A percentile compares a stretch with the other conserved stretches of the same genome.
These are phyloP conservation scores for Neurospora sp. DNA, from an alignment of 495 filamentous ascomycete genomes.

Conservation along the genomic window DNA sequence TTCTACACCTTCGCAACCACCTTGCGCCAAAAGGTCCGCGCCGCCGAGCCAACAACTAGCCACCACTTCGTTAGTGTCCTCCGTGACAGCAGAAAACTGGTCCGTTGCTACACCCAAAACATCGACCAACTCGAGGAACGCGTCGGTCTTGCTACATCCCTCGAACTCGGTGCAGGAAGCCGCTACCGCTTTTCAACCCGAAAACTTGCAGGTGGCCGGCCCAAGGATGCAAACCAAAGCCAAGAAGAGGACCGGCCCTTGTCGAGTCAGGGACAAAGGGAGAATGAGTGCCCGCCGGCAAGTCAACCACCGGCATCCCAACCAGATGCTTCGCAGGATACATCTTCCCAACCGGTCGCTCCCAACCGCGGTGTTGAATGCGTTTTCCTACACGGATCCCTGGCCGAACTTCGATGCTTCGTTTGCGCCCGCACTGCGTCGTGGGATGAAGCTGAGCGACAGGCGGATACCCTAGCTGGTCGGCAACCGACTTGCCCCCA, in stretches of 20 bases:
- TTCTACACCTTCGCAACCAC: constrained; percentile 60
- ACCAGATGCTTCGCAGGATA: background rate
- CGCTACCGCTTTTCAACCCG: constrained; percentile 33
- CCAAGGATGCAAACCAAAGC: constrained; percentile 10
- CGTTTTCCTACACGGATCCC: constrained; percentile 56
- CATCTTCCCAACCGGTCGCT: constrained; percentile 6
- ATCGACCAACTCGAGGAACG: constrained; percentile 60
- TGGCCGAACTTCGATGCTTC: constrained; percentile 50
- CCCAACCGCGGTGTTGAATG: constrained; percentile 45
- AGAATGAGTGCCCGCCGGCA: background rate
- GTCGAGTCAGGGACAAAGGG: background rate
- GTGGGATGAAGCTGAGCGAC: constrained; percentile 47
- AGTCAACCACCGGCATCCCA: background rate
- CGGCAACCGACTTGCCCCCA: constrained; percentile 52
- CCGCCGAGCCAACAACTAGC: constrained; percentile 42
- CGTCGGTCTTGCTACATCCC: constrained; percentile 45
- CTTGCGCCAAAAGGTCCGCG: constrained; percentile 46
- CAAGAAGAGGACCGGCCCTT: background rate
- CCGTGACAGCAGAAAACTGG: constrained; percentile 49
- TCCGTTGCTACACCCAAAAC: constrained; percentile 62
- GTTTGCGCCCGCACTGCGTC: constrained; percentile 46
- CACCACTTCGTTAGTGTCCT: constrained; percentile 55
- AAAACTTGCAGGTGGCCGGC: constrained; percentile 13
- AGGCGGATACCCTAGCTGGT: constrained; percentile 41
- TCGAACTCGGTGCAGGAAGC: constrained; percentile 47